phyloP scores from a whole-genome alignment of 2,329 filamentous ascomycete genomes.

The Sporothrix variecibatus region DNA sequence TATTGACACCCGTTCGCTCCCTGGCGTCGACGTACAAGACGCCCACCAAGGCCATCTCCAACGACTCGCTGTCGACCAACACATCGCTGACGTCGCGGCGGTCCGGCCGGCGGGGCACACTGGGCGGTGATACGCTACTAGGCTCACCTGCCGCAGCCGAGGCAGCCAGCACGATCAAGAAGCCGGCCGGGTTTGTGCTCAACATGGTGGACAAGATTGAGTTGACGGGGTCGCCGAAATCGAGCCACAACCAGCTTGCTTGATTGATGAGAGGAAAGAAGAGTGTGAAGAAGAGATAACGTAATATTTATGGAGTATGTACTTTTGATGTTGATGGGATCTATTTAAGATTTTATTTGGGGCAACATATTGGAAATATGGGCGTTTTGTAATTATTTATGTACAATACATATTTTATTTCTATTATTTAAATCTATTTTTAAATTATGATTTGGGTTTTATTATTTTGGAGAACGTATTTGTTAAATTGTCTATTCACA shows the following conservation, averaged over 20 bases:
- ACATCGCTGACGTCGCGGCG: slow-evolving; percentile 6
- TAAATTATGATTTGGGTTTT: not conserved
- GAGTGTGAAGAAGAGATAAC: not conserved
- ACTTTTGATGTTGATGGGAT: not conserved
- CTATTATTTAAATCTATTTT: not conserved
- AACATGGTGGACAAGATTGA: slow-evolving; percentile 61
- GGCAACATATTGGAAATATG: not conserved
- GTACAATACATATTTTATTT: not conserved
- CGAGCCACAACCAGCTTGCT: not conserved
- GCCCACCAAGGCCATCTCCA: slow-evolving; percentile 15
- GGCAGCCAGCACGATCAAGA: slow-evolving; percentile 15
- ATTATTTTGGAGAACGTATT: not conserved
- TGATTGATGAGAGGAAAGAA: not conserved
- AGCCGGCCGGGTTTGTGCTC: slow-evolving; percentile 42
- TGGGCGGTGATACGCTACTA: slow-evolving; percentile 13
- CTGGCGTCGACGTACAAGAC: slow-evolving; percentile 8
- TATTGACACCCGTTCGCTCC: not conserved
- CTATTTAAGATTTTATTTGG: not conserved
- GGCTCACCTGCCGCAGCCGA: slow-evolving; percentile 37
- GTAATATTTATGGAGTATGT: not conserved
- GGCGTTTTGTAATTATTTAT: slow-evolving; percentile 1
- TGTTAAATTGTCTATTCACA: not conserved
- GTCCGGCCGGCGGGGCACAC: slow-evolving; percentile 19
- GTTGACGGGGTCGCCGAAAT: slow-evolving; percentile 29
- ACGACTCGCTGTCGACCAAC: slow-evolving; percentile 21